Base-by-base conservation (phyloP, 371 early-diverging fungal species). In the Rhizopus stolonifer region DNA sequence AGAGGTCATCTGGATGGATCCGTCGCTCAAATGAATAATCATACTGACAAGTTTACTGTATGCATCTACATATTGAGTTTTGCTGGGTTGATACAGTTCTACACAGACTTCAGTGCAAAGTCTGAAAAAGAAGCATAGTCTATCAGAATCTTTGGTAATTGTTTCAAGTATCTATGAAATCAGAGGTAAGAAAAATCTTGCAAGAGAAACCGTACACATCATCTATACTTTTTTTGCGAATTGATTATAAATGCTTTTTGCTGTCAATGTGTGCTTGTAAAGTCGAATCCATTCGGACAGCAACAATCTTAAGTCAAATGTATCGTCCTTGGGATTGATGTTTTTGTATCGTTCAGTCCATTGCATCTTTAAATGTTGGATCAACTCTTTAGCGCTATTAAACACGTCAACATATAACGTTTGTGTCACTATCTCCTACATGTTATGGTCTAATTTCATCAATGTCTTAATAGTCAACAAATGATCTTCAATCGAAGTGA, bases 221-320 rank as follows among this genome's bases (percentile, higher is more conserved):
- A 5, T 36, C 11, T 14, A 21, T 47, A 58, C 52, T 34, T 33
- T 52, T 25, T 52, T 42, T 4, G 53, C 33, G 43, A 85, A 84
- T 14, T 71, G 70, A 4, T 71, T 69, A 49, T 83, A 85, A 19
- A 82, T 52, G 21, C 82, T 78, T 44, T 89, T 91, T 42, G 72
- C 85, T 6, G 91, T 84, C 13, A 87, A 72, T 1, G 91, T 85
- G 58, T 89, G 85, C 52, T 90, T 82, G 64, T 83, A 93, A 31
- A 93, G 62, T 33, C 90, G 81, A 18, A 90, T 79, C 98, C 98
- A 97, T 56, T 95, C 95, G 7, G 81, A 74, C 60, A 92, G 88
- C 44, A 87, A 32, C 39, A 69, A 43, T 40, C 69, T 59, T n/a
- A 73, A 40, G 10, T 60, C 54, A 39, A 65, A 60, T 4, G 64